Evolutionary conservation across 306 rosid species (phyloP).

Genomic region (Lagenaria siceraria): DNA sequence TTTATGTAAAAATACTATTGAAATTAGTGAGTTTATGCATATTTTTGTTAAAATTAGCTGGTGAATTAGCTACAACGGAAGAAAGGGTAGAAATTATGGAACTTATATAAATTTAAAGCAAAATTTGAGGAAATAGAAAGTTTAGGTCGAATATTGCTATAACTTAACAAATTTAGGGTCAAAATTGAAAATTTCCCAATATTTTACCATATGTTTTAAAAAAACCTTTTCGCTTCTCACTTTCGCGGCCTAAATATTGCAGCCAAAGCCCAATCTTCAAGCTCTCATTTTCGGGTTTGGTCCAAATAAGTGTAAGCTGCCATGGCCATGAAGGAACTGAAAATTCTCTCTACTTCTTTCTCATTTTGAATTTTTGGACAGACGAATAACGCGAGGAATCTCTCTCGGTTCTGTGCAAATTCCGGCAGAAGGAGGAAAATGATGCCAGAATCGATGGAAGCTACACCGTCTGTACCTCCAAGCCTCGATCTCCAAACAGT

Average conservation of each 20-base stretch:
- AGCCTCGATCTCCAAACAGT: conserved; percentile 20
- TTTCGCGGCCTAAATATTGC: conserved; percentile 1
- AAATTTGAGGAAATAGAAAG: neutral
- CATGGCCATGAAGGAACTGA: neutral
- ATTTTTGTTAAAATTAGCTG: no score
- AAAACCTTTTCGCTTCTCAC: neutral
- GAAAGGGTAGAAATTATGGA: neutral
- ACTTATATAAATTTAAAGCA: neutral
- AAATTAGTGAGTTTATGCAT: no score
- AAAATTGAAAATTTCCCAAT: neutral
- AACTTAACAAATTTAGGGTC: neutral
- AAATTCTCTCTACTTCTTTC: neutral
- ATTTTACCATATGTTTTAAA: neutral
- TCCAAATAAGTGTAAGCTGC: neutral
- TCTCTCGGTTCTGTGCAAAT: neutral
- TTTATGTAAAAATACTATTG: no score
- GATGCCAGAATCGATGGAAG: conserved; percentile 18
- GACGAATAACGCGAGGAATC: neutral
- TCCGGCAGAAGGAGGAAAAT: neutral
- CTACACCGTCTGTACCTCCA: conserved; percentile 14
- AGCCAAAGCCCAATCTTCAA: neutral
- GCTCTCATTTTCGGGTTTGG: neutral
- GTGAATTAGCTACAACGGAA: no score
- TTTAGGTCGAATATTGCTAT: neutral
- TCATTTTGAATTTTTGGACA: neutral